Percentiles rank a stretch among this genome's conserved stretches.
Evolutionary conservation across 768 basidiomycete species (phyloP).

Genomic region (Boletus huronensis): DNA sequence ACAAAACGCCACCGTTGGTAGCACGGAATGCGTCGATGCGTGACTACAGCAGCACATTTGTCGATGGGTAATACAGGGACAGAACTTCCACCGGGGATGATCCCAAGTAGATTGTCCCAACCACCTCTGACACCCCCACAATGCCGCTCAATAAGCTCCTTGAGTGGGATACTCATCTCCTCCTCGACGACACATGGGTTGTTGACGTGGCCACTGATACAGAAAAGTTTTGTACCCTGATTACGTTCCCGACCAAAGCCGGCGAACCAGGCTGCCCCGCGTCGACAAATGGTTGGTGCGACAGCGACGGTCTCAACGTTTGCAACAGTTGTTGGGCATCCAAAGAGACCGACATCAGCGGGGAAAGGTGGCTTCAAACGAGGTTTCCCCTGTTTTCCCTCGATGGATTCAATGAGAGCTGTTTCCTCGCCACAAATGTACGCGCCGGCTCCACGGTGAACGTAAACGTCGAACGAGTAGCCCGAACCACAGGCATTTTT

Average conservation of each 20-base stretch:
- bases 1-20: conserved; percentile 77
- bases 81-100: conserved; percentile 91
- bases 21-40: conserved; percentile 78
- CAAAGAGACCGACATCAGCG: conserved; percentile 96
- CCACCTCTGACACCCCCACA: conserved; percentile 93
- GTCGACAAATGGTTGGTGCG: conserved; percentile 91
- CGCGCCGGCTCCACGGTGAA: conserved; percentile 98
- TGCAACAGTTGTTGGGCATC: conserved; percentile 95
- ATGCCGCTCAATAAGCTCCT: conserved; percentile 94
- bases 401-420: conserved; percentile 92
- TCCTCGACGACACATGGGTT: conserved; percentile 98
- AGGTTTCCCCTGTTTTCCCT: conserved; percentile 98
- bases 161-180: conserved; percentile 96
- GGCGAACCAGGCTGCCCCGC: conserved; percentile 89
- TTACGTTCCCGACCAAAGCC: conserved; percentile 89
- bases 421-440: conserved; percentile 99
- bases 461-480: conserved; percentile 94
- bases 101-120: conserved; percentile 97
- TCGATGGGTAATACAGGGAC: conserved; percentile 89
- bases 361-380: conserved; percentile 98
- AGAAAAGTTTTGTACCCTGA: conserved; percentile 95
- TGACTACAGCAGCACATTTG: conserved; percentile 93
- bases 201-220: conserved; percentile 96
- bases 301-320: conserved; percentile 99
- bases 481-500: conserved; percentile 90